Evolutionary conservation across 495 filamentous ascomycete species (phyloP).

Genomic region (Aspergillus coremiiformis): DNA sequence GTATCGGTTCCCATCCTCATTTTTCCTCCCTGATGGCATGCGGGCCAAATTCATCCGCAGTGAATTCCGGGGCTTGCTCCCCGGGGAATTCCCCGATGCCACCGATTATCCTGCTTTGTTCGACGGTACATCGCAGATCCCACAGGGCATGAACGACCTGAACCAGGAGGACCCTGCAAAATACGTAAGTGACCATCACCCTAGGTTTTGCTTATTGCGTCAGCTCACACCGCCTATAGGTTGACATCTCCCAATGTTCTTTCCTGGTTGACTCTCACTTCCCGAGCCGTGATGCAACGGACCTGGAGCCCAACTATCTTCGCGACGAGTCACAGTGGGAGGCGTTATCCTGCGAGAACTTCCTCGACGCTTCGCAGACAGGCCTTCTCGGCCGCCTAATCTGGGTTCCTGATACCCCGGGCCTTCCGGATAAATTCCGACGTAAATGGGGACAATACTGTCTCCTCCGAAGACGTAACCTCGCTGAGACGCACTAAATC

Average conservation of each 20-base stretch:
- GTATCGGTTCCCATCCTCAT: constrained; percentile 95
- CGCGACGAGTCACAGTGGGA: constrained; percentile 67
- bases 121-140: constrained; percentile 70
- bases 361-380: constrained; percentile 74
- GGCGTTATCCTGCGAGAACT: constrained; percentile 59
- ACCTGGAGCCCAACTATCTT: constrained; percentile 68
- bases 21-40: constrained; percentile 73
- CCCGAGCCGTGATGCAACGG: constrained; percentile 44
- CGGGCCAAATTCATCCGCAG: constrained; percentile 81
- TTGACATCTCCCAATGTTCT: constrained; percentile 62
- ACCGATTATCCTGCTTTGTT: constrained; percentile 53
- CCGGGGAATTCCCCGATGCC: constrained; percentile 80
- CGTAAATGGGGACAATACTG: constrained; percentile 82
- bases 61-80: constrained; percentile 82
- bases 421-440: constrained; percentile 60
- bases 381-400: constrained; percentile 65
- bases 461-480: constrained; percentile 50
- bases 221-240: constrained; percentile 32
- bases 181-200: constrained; percentile 52
- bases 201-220: not conserved
- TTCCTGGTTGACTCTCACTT: constrained; percentile 88
- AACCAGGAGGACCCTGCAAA: constrained; percentile 84
- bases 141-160: constrained; percentile 83
- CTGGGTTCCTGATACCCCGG: constrained; percentile 70
- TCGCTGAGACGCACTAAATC: not conserved